Conservation (phyloP, 192 early-diverging fungal species). For the Linderina pennispora region DNA sequence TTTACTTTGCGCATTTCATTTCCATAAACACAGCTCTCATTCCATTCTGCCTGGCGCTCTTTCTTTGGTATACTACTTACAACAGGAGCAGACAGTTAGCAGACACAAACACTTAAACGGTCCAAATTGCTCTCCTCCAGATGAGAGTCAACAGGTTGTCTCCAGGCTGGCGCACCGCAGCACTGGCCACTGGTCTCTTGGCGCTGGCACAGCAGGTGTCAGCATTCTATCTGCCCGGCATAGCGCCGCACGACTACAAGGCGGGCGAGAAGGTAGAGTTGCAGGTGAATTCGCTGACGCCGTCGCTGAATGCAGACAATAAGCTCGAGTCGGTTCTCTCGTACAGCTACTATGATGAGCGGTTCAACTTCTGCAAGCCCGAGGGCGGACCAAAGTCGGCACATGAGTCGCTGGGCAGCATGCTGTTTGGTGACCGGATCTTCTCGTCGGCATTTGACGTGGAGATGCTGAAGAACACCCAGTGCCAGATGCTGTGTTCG, state of each 20-base stretch:
- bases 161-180: constrained; percentile 9
- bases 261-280: constrained; percentile 63
- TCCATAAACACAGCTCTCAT: too few relatives aligned
- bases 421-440: constrained; percentile 95
- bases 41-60: too few relatives aligned
- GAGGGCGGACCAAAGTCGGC: constrained; percentile 54
- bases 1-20: too few relatives aligned
- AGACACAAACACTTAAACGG: too few relatives aligned
- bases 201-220: constrained; percentile 11
- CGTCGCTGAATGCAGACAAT: constrained; percentile 52
- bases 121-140: constrained; percentile 30
- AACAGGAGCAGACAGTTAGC: too few relatives aligned
- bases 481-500: constrained; percentile 64
- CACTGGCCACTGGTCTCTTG: constrained; percentile 9
- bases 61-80: too few relatives aligned
- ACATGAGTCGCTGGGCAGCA: constrained; percentile 81
- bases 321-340: constrained; percentile 72
- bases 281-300: constrained; percentile 83
- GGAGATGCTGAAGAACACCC: constrained; percentile 50
- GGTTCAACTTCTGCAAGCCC: constrained; percentile 83
- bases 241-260: constrained; percentile 83
- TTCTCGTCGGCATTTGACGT: constrained; percentile 77
- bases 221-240: constrained; percentile 91
- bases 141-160: constrained; percentile 13
- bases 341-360: constrained; percentile 83